Conservation (phyloP, 768 basidiomycete genomes). For the Grammothele lineata region DNA sequence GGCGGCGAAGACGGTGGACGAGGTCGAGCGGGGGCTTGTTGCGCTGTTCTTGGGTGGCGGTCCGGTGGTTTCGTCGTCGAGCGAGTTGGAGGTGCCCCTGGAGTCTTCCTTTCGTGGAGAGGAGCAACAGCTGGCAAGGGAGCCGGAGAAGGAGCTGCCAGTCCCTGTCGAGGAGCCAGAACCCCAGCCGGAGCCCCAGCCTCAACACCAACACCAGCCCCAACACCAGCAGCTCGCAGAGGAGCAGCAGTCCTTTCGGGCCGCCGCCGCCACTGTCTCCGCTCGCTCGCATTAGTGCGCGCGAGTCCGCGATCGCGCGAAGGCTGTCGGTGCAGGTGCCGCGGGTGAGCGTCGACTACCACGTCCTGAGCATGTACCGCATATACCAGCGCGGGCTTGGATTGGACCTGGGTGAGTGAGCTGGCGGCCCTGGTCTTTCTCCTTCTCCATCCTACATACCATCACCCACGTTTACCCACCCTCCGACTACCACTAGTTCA, state of each 20-base stretch:
- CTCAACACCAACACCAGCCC: background rate
- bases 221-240: too few relatives aligned
- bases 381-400: slow-evolving; percentile 14
- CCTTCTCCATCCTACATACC: too few relatives aligned
- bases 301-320: slow-evolving; percentile 2
- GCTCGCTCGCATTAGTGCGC: background rate
- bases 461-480: too few relatives aligned
- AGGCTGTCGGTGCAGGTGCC: slow-evolving; percentile 5
- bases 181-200: background rate
- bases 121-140: background rate
- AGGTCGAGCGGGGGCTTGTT: slow-evolving; percentile 18
- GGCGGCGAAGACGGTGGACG: slow-evolving; percentile 10
- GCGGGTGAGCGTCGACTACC: slow-evolving; percentile 13
- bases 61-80: slow-evolving; percentile 8
- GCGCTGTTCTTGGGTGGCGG: slow-evolving; percentile 20
- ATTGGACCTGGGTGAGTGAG: too few relatives aligned
- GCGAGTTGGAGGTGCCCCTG: too few relatives aligned
- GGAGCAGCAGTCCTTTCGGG: background rate
- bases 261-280: background rate
- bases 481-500: too few relatives aligned
- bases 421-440: too few relatives aligned
- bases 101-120: slow-evolving; percentile 3
- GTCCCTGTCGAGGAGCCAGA: too few relatives aligned
- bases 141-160: too few relatives aligned
- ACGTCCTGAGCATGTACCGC: slow-evolving; percentile 14